Percentiles rank a stretch among this genome's conserved stretches.
These are phyloP conservation scores for Malus orientalis DNA, from an alignment of 306 rosid genomes.

Conservation along the genomic window DNA sequence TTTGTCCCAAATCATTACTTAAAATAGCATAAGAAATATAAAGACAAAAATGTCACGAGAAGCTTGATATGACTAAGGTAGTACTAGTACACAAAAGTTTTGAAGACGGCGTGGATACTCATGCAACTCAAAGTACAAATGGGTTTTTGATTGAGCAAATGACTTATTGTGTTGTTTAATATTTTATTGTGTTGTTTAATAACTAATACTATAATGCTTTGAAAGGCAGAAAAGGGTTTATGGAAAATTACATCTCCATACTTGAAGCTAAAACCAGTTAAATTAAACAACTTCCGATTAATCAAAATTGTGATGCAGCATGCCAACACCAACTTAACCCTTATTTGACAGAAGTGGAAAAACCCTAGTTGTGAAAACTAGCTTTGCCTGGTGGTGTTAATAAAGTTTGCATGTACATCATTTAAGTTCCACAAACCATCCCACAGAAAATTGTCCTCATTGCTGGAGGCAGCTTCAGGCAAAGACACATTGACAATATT, in stretches of 20 bases:
- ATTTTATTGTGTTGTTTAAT: too few species aligned
- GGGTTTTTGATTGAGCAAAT: too few species aligned
- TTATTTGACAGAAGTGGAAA: conserved; percentile 41
- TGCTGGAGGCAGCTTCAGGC: conserved; percentile 28
- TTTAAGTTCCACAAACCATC: conserved; percentile 70
- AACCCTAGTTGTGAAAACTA: conserved; percentile 37
- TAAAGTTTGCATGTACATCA: conserved; percentile 26
- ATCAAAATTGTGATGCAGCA: too few species aligned
- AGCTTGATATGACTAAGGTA: background rate
- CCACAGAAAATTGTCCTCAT: conserved; percentile 39
- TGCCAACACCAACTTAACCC: background rate
- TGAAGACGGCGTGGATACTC: background rate
- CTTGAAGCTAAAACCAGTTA: too few species aligned
- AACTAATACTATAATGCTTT: too few species aligned
- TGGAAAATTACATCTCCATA: too few species aligned
- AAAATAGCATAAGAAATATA: conserved; percentile 20
- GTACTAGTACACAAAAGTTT: background rate
- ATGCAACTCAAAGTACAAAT: background rate
- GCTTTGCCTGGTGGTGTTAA: background rate
- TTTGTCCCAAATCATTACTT: background rate
- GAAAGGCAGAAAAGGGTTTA: too few species aligned
- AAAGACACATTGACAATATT: conserved; percentile 28
- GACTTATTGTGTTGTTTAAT: too few species aligned
- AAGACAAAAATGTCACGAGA: conserved; percentile 22
- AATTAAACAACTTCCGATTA: too few species aligned